A percentile compares a stretch with the other conserved stretches of the same genome.
phyloP scores from a whole-genome alignment of 768 basidiomycete genomes.

The Mycena leptocephala region DNA sequence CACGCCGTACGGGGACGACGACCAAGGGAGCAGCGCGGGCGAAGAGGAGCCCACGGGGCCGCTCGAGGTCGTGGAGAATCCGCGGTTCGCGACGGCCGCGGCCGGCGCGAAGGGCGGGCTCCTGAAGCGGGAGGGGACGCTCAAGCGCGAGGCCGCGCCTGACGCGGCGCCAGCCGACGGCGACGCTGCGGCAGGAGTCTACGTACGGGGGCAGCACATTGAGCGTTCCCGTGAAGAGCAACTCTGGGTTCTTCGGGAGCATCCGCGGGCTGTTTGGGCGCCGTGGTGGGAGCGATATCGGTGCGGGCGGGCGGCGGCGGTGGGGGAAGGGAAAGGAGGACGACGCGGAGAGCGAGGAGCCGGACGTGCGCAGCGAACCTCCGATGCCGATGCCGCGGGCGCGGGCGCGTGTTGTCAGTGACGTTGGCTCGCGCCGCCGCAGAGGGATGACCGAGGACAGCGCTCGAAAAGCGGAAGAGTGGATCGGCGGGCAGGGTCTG shows the following conservation, averaged over 20 bases:
- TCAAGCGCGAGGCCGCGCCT: conserved; percentile 21
- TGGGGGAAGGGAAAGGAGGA: conserved; percentile 44
- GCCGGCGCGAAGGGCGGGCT: conserved; percentile 15
- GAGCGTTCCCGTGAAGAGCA: conserved; percentile 35
- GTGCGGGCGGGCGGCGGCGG: conserved; percentile 1
- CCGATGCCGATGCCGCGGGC: conserved; percentile 20
- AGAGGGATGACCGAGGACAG: conserved; percentile 4
- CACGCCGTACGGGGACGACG: conserved; percentile 34
- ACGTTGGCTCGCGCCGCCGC: conserved; percentile 31
- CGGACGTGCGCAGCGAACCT: conserved; percentile 32
- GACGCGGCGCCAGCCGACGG: conserved; percentile 15
- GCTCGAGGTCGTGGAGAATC: conserved; percentile 71
- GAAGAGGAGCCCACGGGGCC: conserved; percentile 46
- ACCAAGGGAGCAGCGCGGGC: conserved; percentile 54
- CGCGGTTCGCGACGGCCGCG: conserved; percentile 60
- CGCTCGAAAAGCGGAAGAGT: conserved; percentile 39
- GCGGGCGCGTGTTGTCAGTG: conserved; percentile 41
- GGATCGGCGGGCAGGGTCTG: conserved; percentile 40
- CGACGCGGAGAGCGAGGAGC: conserved; percentile 37
- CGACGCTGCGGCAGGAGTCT: conserved; percentile 14
- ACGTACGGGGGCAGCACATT: conserved; percentile 31
- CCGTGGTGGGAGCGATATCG: conserved; percentile 18
- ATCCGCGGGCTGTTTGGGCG: conserved; percentile 62
- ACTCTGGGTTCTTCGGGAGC: conserved; percentile 59
- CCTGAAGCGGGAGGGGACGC: conserved; percentile 9